Base-by-base conservation (phyloP, 1,284 basidiomycete genomes). In the Vanrija sp. region DNA sequence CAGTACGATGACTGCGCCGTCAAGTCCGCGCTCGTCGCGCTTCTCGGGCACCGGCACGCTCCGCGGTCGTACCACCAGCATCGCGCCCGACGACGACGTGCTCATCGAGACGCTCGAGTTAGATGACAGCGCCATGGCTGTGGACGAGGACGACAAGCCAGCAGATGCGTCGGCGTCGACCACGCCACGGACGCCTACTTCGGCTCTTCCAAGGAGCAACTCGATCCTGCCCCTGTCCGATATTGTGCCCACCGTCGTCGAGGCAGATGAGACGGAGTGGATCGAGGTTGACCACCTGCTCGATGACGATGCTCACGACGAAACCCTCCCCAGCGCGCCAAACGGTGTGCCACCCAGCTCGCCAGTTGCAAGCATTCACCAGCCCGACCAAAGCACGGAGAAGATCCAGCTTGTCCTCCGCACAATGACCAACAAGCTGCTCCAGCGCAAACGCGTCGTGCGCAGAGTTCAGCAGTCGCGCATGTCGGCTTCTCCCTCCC, bases 341-440 rank as follows among this genome's bases (percentile, higher is more conserved):
- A 62, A 60, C 42, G 54, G 51, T 5, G 40, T 43, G 21, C 39
- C 50, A 4, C 34, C 55, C 62, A 15, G 42, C 54, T 15, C 52
- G 51, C 9, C 14, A 43, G 19, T 59, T 67, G 5, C 67, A 6
- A 16, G 26, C 16, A 18, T 39, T 19, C n/a, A 16, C 8, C 28
- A 34, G n/a, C 6, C 21, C 49, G 29, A 18, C 43, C n/a, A 64
- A 4, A 73, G 63, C 55, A 52, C 63, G 10, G 67, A 72, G n/a
- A 60, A 68, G 8, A 65, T 80, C 26, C 76, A 79, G 54, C 65
- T 78, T 16, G 76, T 80, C 1, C 64, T 80, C 9, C 69, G 71
- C 40, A 79, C 77, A 3, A 78, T 80, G 67, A 80, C 78, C 7
- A 72, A 74, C 55, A 77, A 75, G 65, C 65, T 80, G 3, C 67